Percentiles rank a stretch among this genome's conserved stretches.
These are phyloP conservation scores for Aspergillus phoenicis DNA, from an alignment of 2,329 filamentous ascomycete genomes.

Conservation along the genomic window DNA sequence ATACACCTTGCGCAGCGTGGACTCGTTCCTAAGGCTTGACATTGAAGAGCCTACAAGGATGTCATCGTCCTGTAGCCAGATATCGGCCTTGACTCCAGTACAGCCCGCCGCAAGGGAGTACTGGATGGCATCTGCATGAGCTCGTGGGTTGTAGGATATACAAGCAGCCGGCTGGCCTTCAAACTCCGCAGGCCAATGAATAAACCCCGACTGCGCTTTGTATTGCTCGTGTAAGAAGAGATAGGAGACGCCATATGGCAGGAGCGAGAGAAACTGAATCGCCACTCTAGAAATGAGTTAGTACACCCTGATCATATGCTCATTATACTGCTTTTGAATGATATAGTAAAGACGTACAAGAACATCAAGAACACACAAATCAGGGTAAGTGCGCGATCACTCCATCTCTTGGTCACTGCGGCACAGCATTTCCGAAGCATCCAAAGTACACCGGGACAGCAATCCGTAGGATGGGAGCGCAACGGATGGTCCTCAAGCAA, in stretches of 20 bases:
- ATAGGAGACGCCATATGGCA: constrained; percentile 24
- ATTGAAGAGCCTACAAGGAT: constrained; percentile 26
- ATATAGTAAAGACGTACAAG: constrained; percentile 17
- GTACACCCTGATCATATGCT: neutral
- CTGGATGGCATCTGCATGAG: constrained; percentile 23
- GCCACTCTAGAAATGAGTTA: constrained; percentile 18
- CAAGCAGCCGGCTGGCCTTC: constrained; percentile 21
- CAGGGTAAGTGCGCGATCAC: constrained; percentile 25
- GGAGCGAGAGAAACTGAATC: constrained; percentile 23
- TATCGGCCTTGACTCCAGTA: constrained; percentile 28
- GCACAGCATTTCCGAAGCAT: constrained; percentile 22
- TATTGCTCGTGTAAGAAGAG: constrained; percentile 15
- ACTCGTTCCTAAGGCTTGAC: constrained; percentile 10
- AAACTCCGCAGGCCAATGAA: constrained; percentile 20
- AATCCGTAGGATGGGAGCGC: constrained; percentile 35
- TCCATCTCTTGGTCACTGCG: constrained; percentile 22
- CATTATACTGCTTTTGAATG: no score
- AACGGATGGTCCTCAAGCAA: constrained; percentile 40
- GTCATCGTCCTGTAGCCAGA: constrained; percentile 28
- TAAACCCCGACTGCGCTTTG: constrained; percentile 7
- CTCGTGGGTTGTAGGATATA: constrained; percentile 25
- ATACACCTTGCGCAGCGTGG: constrained; percentile 26
- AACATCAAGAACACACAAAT: constrained; percentile 30
- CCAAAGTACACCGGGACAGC: constrained; percentile 29
- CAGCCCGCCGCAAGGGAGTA: constrained; percentile 29